Evolutionary conservation across 257 asterid genomes (phyloP), one percentile per base, ranked within the genome.

Genomic region (Catharanthus roseus): DNA sequence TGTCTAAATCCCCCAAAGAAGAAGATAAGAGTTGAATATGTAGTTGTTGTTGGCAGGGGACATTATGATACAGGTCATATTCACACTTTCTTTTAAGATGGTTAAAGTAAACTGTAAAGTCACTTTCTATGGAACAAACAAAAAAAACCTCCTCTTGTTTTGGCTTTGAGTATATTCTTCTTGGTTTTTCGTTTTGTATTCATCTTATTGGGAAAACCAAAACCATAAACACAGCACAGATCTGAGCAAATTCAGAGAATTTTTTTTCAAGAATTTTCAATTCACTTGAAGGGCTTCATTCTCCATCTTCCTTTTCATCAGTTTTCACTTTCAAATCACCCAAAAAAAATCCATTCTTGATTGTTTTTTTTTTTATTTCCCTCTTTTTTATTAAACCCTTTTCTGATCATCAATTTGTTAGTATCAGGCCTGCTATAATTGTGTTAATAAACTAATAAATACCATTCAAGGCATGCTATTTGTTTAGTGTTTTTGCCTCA

Each of bases 401-500:
- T 53, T 67, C 72, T 63, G 60, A 51, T 77, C 78, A 77, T 66
- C 65, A 74, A 47, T 74, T 41, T 50, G 42, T 56, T 61, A 34
- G 60, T 62, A 31, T 68, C 77, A 79, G 66, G 79, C 79, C 66
- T 77, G 70, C 75, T 64, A 15, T 56, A 68, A 73, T 74, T 75
- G 63, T 72, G 58, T 53, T 62, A 65, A 70, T 68, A 64, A 71
- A 50, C 10, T 45, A 70, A 64, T 26, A 19, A 49, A 42, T 41
- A 61, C 62, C 66, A 45, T 11, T 28, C 65, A 26, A 75, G 74
- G 86, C 84, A 78, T 77, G 82, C 81, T 77, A 72, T 83, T 81
- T 85, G 69, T 85, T 78, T 83, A 75, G 62, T 77, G 53, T 60
- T n/a, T n/a, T n/a, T 38, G 68, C 83, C 84, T 71, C 67, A 73